Base-by-base conservation (phyloP, 176 grass and related monocot species). In the Aechmea fasciata region DNA sequence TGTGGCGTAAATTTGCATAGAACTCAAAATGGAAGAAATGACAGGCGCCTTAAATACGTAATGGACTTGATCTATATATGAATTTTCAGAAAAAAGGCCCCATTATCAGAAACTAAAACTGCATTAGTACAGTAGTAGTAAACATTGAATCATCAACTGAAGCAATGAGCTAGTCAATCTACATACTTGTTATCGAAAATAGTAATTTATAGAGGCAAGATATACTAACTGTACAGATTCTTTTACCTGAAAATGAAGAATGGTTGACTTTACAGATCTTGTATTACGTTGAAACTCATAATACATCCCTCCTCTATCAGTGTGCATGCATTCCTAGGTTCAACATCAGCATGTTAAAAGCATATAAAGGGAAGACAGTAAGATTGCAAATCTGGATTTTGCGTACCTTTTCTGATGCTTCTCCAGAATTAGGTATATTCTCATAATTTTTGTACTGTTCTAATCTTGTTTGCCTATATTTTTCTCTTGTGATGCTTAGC, bases 171-270 rank as follows among this genome's bases (percentile, higher is more conserved):
- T 41, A 41, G 33, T 41, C 4, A 41, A 41, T 41, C 33, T 41
- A 41, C 0, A 41, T 41, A 41, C 33, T 41, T 0, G 33, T 41
- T 6, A 41, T 41, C 4, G 33, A 41, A 41, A 7, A 41, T 41
- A 41, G 33, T 41, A 41, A 41, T 41, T 41, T 41, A 41, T 7
- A 41, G 33, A 41, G 33, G 33, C 33, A 41, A 41, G 6, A 41
- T 41, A 41, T 41, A 41, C 7, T 41, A 41, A 41, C 33, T 6
- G 3, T 55, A 74, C 51, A 9, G 53, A 52, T 23, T 82, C 68
- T 51, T 70, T 89, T 75, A 92, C 92, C 79, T 96, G 83, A 47
- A 91, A 89, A 92, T 96, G 92, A 87, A 78, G 78, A 78, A 96
- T 85, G 13, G 73, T 80, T 9, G 88, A 70, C 74, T 83, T 96